Conservation (phyloP, 1,139 yeast genomes). For the Debaryomyces subglobosus region DNA sequence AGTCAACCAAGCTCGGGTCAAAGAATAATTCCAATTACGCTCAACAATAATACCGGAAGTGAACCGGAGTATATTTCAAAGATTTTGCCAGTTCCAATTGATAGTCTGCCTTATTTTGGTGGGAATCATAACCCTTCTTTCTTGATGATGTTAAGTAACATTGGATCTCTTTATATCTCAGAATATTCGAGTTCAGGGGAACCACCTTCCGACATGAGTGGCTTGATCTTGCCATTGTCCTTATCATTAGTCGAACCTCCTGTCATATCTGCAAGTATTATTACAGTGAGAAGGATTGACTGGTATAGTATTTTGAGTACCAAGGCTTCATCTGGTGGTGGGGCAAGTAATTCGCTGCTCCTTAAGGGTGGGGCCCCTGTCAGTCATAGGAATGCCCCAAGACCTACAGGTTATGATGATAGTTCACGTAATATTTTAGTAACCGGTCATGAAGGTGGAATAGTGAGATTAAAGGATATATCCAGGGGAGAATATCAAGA, state of each 20-base stretch:
- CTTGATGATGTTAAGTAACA: constrained; percentile 58
- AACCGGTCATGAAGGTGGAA: constrained; percentile 84
- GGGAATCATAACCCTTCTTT: constrained; percentile 72
- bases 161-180: constrained; percentile 50
- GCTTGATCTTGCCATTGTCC: constrained; percentile 75
- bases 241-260: constrained; percentile 78
- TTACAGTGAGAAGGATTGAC: constrained; percentile 60
- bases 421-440: constrained; percentile 61
- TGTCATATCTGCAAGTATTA: constrained; percentile 58
- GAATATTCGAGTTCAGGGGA: constrained; percentile 19
- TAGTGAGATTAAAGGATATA: constrained; percentile 78
- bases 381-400: constrained; percentile 32
- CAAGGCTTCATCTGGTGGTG: constrained; percentile 38
- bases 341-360: constrained; percentile 41
- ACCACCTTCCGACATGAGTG: constrained; percentile 23
- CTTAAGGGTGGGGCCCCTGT: constrained; percentile 82
- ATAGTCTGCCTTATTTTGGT: constrained; percentile 59
- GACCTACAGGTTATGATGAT: constrained; percentile 58
- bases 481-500: constrained; percentile 76
- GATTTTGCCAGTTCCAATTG: constrained; percentile 37
- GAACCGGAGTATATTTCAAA: constrained; percentile 27
- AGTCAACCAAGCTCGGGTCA: constrained; percentile 58
- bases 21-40: constrained; percentile 33
- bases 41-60: constrained; percentile 20
- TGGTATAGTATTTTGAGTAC: constrained; percentile 74